Base-by-base conservation (phyloP, 768 basidiomycete species). In the Boletus pseudopeckii region DNA sequence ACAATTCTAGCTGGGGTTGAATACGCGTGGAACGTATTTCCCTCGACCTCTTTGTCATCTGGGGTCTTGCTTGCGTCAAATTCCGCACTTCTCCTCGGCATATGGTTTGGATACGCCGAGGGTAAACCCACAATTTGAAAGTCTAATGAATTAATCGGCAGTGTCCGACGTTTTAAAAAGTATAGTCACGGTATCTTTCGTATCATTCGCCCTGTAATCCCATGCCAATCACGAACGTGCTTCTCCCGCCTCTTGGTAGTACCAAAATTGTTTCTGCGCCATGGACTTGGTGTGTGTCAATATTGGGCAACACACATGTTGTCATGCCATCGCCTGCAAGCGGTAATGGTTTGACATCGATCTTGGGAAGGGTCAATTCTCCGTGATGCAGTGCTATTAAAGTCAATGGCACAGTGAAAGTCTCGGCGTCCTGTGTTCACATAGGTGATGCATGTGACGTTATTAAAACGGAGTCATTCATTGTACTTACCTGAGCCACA, bases 371-470 rank as follows among this genome's bases (percentile, higher is more conserved):
- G 33, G 77, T 68, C 18, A 98, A 78, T 56, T 87, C 80, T 15
- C 94, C 92, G 46, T 95, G 85, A 61, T 88, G 88, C 28, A 98
- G 72, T 0, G 94, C 90, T 57, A 98, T 84, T n/a, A 98, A 73
- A 0, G 88, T 89, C 48, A 96, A 72, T 3, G 82, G 80, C 0
- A 86, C 73, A 2, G 77, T 75, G 54, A 84, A 75, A 0, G 81
- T 82, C 33, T 71, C 75, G 14, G 78, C 82, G 52, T 90, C 83
- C 90, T 93, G 38, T 30, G 56, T 52, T 42, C 36, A 30, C 20
- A 56, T 32, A 14, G 24, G 48, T 48, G 44, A 54, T 45, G 24
- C 13, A 39, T 37, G 52, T 30, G 37, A 44, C 30, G n/a, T 44
- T 34, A 37, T 32, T 38, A 2, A 40, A 42, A 38, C 22, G 5